Conservation (phyloP, 2,329 filamentous ascomycete genomes). For the Xylariaceae sp. region DNA sequence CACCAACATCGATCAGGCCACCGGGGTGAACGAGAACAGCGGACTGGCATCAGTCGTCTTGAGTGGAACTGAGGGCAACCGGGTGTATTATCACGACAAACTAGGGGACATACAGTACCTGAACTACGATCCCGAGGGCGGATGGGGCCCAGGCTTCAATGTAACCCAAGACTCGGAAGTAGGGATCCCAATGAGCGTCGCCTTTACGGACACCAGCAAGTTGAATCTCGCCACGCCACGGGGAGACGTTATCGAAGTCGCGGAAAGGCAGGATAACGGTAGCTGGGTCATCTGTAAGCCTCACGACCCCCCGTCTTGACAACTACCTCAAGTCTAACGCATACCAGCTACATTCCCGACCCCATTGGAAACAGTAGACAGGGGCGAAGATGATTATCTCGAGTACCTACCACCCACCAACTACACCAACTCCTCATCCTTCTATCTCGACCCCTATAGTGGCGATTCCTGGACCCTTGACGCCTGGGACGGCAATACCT, state of each 20-base stretch:
- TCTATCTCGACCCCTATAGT: background rate
- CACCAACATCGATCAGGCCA: background rate
- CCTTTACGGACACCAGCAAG: conserved; percentile 1
- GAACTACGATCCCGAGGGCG: conserved; percentile 2
- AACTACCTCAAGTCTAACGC: background rate
- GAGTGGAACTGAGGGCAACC: conserved; percentile 3
- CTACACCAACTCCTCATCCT: conserved; percentile 1
- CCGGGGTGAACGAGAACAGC: conserved; percentile 1
- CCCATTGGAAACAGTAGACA: conserved; percentile 1
- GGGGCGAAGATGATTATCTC: background rate
- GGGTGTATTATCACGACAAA: conserved; percentile 8
- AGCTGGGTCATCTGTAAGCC: conserved; percentile 8
- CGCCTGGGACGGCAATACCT: conserved; percentile 9
- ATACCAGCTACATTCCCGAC: conserved; percentile 3
- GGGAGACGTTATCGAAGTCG: conserved; percentile 8
- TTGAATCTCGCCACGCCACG: conserved; percentile 6
- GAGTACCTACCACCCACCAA: conserved; percentile 2
- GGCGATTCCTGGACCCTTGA: conserved; percentile 3
- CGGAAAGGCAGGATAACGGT: conserved; percentile 1
- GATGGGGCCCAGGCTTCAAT: background rate
- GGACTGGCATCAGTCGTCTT: conserved; percentile 7
- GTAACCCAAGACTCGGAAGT: conserved; percentile 6
- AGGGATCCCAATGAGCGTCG: conserved; percentile 1
- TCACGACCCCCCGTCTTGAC: background rate
- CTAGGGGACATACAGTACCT: conserved; percentile 1